Percentiles rank a stretch among this genome's conserved stretches.
These are phyloP conservation scores for Purpureocillium takamizusanense DNA, from an alignment of 2,329 filamentous ascomycete species.

Conservation along the genomic window DNA sequence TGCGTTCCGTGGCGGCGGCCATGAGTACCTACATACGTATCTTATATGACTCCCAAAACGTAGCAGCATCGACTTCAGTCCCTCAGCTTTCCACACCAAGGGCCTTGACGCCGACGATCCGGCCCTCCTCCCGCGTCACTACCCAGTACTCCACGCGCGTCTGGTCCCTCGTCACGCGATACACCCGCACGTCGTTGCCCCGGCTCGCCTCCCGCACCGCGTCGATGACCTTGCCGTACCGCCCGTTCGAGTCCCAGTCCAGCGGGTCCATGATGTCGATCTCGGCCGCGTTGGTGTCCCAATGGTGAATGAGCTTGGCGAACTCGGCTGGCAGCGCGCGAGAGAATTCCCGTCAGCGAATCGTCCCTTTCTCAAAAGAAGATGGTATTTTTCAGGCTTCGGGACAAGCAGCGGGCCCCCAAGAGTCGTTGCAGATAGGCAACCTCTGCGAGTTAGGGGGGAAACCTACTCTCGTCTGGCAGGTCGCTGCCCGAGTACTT, in stretches of 20 bases:
- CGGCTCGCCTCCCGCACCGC: slow-evolving; percentile 56
- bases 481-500: slow-evolving; percentile 45
- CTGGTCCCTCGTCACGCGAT: slow-evolving; percentile 53
- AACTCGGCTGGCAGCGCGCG: slow-evolving; percentile 50
- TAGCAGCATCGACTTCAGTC: not conserved
- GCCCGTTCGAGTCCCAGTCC: slow-evolving; percentile 64
- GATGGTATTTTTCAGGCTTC: too few relatives aligned
- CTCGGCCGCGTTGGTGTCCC: slow-evolving; percentile 39
- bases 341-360: too few relatives aligned
- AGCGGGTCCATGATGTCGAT: slow-evolving; percentile 58
- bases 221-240: slow-evolving; percentile 61
- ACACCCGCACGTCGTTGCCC: slow-evolving; percentile 65
- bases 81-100: slow-evolving; percentile 56
- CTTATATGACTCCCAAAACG: too few relatives aligned
- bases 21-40: too few relatives aligned
- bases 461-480: slow-evolving; percentile 50
- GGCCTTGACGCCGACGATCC: slow-evolving; percentile 70
- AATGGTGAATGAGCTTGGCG: slow-evolving; percentile 54
- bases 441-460: too few relatives aligned
- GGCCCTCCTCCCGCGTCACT: slow-evolving; percentile 51
- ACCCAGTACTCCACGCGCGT: slow-evolving; percentile 74
- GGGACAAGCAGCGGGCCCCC: too few relatives aligned
- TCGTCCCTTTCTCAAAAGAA: too few relatives aligned
- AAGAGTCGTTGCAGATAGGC: too few relatives aligned
- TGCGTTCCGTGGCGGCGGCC: too few relatives aligned